Base-by-base conservation (phyloP, 768 basidiomycete species). In the Pisolithus tinctorius region DNA sequence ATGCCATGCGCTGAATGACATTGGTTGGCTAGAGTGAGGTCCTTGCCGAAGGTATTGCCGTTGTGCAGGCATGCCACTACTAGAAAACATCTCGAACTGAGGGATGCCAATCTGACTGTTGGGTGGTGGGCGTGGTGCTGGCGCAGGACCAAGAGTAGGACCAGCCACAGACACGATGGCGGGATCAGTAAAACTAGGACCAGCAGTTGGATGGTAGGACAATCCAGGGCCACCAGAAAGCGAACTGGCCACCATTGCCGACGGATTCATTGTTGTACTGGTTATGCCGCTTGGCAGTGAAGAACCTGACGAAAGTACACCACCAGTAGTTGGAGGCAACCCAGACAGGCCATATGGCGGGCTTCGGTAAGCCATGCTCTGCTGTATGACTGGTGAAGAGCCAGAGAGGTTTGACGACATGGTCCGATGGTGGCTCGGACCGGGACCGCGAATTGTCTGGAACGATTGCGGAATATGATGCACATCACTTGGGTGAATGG, bases 351-450 rank as follows among this genome's bases (percentile, higher is more conserved):
- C 45, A 26, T 47, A 10, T 11, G 31, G 17, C 13, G 31, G 31
- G 34, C 14, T 10, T 31, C 14, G 43, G 43, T 44, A 17, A 23
- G 45, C 20, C n/a, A 31, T 10, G 31, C 31, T 3, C 55, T 45
- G 45, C 47, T 49, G 47, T 27, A 50, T 39, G n/a, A 29, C 53
- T 6, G 59, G 67, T n/a, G 57, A 26, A 30, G 53, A 27, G 25
- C 39, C 41, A 41, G 54, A 25, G 36, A 64, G 43, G 31, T 53
- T 25, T n/a, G 36, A 13, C 31, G 64, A 51, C 41, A 45, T 27
- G 10, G 63, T 40, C 10, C 46, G 59, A 25, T 45, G 61, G 20
- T 62, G 56, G 13, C 53, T 57, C 9, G 53, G 37, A 34, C 54
- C 34, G 34, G 45, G 30, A 6, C 45, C 45, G 14, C 43, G 43